A percentile compares a stretch with the other conserved stretches of the same genome.
Conservation (phyloP, 106 monocot genomes). For the Triglochin maritima region DNA sequence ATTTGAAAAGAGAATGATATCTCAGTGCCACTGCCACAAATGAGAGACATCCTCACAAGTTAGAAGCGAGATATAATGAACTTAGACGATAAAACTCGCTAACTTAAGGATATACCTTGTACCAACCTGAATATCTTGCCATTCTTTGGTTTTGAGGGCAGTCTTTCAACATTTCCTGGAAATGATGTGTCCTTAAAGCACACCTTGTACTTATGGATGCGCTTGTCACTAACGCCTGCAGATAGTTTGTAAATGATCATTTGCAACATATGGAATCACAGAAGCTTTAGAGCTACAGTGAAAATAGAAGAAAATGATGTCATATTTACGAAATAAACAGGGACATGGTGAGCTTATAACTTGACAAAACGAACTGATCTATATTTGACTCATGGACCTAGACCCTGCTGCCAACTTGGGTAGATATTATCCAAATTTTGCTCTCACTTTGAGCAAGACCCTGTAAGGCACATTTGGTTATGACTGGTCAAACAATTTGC, state of each 20-base stretch:
- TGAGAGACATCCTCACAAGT: background rate
- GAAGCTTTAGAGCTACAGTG: too few species aligned
- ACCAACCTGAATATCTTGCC: conserved; percentile 45
- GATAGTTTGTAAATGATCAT: background rate
- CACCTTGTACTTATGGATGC: conserved; percentile 32
- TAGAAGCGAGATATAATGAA: background rate
- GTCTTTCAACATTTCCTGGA: conserved; percentile 18
- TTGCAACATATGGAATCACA: too few species aligned
- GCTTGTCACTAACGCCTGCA: conserved; percentile 46
- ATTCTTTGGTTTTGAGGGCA: conserved; percentile 37
- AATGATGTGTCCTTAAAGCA: conserved; percentile 28
- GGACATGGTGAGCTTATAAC: too few species aligned
- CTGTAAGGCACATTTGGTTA: too few species aligned
- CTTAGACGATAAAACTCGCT: background rate
- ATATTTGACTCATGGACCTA: too few species aligned
- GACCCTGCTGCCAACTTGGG: too few species aligned
- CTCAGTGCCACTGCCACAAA: conserved; percentile 54
- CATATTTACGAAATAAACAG: too few species aligned
- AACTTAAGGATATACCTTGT: background rate
- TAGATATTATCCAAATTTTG: too few species aligned
- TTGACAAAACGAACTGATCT: too few species aligned
- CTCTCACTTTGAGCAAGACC: too few species aligned
- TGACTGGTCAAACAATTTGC: too few species aligned
- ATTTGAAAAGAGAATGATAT: conserved; percentile 18
- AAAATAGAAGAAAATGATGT: too few species aligned